These are phyloP conservation scores for Pouteria glomerata DNA, from an alignment of 148 eudicot genomes.

Conservation along the genomic window DNA sequence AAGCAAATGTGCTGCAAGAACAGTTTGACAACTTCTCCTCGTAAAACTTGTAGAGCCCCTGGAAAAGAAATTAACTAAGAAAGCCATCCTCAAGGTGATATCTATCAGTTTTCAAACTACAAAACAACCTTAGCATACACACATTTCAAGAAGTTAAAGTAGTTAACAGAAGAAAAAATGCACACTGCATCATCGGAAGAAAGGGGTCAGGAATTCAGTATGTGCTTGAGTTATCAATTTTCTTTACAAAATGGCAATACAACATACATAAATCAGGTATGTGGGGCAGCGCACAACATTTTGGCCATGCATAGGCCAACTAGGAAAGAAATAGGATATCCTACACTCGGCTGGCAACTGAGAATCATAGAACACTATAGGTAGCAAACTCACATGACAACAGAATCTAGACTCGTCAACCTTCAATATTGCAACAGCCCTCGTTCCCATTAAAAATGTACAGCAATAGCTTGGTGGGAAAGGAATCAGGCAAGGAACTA, in stretches of 20 bases:
- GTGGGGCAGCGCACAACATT: no score
- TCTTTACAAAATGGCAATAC: neutral
- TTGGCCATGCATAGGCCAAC: neutral
- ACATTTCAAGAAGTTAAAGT: neutral
- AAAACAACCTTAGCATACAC: neutral
- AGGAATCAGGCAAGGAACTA: neutral
- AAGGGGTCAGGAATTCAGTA: neutral
- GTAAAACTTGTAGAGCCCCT: constrained; percentile 77
- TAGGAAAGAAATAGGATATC: neutral
- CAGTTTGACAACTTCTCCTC: constrained; percentile 93
- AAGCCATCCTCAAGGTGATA: neutral
- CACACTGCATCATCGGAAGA: neutral
- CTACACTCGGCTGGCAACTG: neutral
- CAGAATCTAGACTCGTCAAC: neutral
- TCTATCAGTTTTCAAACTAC: no score
- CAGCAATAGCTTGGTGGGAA: neutral
- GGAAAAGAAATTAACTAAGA: constrained; percentile 10
- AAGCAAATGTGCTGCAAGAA: constrained; percentile 83
- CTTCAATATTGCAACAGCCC: neutral
- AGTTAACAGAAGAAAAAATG: neutral
- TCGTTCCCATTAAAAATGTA: neutral
- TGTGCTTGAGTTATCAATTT: neutral
- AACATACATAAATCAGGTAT: neutral
- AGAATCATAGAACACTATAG: neutral
- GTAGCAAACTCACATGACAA: neutral